Percentiles rank a stretch among this genome's conserved stretches.
Conservation (phyloP, 768 basidiomycete species). For the Epithele typhae region DNA sequence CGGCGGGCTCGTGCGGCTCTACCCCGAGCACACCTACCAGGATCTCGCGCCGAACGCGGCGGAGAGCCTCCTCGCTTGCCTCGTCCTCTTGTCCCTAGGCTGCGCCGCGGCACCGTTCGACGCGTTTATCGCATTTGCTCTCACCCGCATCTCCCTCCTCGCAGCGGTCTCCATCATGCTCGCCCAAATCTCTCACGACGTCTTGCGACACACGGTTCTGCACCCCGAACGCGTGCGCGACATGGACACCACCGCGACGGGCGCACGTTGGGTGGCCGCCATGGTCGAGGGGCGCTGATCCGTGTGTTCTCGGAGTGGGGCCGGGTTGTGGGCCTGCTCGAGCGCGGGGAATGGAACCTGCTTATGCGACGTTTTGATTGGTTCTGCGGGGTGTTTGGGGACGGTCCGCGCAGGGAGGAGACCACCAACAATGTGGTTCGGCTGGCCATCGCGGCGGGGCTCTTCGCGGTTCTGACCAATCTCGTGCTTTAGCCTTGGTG, state of each 20-base stretch:
- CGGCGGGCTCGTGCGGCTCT: slow-evolving; percentile 43
- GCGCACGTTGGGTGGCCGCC: slow-evolving; percentile 37
- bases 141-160: slow-evolving; percentile 7
- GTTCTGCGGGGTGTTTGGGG: slow-evolving; percentile 41
- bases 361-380: slow-evolving; percentile 50
- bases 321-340: slow-evolving; percentile 39
- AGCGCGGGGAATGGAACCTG: slow-evolving; percentile 34
- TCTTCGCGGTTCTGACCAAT: not conserved
- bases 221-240: slow-evolving; percentile 31
- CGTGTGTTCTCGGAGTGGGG: slow-evolving; percentile 49
- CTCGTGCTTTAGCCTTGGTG: not conserved
- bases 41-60: slow-evolving; percentile 47
- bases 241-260: slow-evolving; percentile 32
- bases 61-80: slow-evolving; percentile 33
- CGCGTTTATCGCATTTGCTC: not conserved
- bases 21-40: slow-evolving; percentile 42
- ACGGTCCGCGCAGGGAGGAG: slow-evolving; percentile 42
- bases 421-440: slow-evolving; percentile 36
- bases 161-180: slow-evolving; percentile 28
- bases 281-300: slow-evolving; percentile 47
- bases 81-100: not conserved
- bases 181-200: slow-evolving; percentile 44
- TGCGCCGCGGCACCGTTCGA: slow-evolving; percentile 5
- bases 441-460: slow-evolving; percentile 5
- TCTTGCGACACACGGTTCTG: slow-evolving; percentile 42